These are phyloP conservation scores for Xerocomellus amylosporus DNA, from an alignment of 768 basidiomycete genomes.

Conservation along the genomic window DNA sequence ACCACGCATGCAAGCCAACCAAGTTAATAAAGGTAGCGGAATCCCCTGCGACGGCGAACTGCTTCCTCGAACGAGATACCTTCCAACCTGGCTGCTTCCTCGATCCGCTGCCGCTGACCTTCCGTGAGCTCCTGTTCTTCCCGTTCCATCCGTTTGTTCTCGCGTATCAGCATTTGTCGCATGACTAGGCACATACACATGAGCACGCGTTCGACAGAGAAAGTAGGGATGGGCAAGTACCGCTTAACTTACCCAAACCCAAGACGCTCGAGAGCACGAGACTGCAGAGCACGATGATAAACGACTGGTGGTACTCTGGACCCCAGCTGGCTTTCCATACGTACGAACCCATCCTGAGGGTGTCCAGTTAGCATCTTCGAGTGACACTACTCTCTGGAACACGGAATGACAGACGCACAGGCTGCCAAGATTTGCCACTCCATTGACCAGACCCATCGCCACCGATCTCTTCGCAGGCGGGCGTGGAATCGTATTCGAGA, in stretches of 20 bases:
- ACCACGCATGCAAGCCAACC: too few relatives aligned
- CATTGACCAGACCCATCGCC: conserved; percentile 62
- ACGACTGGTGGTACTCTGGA: conserved; percentile 59
- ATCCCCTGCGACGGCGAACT: conserved; percentile 52
- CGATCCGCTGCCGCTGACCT: conserved; percentile 47
- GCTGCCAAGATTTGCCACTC: conserved; percentile 53
- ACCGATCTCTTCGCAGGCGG: conserved; percentile 53
- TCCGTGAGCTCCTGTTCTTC: conserved; percentile 45
- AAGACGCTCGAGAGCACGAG: conserved; percentile 33
- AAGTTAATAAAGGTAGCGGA: conserved; percentile 18
- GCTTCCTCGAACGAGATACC: conserved; percentile 61
- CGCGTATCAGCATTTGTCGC: conserved; percentile 43
- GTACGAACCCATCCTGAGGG: conserved; percentile 55
- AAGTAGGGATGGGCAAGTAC: background rate
- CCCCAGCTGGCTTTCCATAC: conserved; percentile 62
- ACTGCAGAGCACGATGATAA: conserved; percentile 46
- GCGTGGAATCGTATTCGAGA: conserved; percentile 56
- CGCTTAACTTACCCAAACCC: conserved; percentile 30
- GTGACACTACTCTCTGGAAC: background rate
- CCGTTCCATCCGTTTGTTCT: conserved; percentile 50
- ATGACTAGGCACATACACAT: conserved; percentile 33
- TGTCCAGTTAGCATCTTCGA: background rate
- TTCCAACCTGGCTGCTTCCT: conserved; percentile 57
- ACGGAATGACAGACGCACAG: conserved; percentile 38
- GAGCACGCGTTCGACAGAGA: background rate